These are phyloP conservation scores for Gypsophila paniculata DNA, from an alignment of 179 eudicot species.

Conservation along the genomic window DNA sequence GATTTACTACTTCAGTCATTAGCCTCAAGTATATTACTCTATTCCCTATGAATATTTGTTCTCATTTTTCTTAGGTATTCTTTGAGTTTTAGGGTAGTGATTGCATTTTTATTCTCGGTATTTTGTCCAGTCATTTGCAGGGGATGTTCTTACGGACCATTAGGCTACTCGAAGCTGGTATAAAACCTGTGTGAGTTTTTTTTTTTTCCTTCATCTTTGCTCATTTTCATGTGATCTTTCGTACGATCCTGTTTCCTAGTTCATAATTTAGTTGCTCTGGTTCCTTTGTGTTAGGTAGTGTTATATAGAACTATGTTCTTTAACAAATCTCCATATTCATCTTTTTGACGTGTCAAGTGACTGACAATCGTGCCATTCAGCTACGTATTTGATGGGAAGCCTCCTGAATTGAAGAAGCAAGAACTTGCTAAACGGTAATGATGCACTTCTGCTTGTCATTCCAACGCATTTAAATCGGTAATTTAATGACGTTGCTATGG, in stretches of 20 bases:
- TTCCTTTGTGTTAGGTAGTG: conserved; percentile 4
- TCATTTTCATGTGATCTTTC: not conserved
- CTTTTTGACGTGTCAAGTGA: not conserved
- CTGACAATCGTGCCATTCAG: conserved; percentile 32
- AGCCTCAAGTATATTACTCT: not conserved
- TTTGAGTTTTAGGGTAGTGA: not conserved
- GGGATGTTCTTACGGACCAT: conserved; percentile 90
- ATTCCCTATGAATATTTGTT: not conserved
- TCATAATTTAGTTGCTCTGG: not conserved
- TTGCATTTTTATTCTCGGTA: not conserved
- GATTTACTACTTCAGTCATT: not conserved
- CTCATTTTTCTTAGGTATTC: not conserved
- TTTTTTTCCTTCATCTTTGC: not conserved
- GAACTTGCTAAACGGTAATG: conserved; percentile 92
- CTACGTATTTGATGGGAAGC: conserved; percentile 89
- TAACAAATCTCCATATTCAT: not conserved
- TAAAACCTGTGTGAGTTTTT: conserved; percentile 79
- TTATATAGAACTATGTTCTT: not conserved
- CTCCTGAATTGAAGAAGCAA: conserved; percentile 92
- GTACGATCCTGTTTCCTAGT: not conserved
- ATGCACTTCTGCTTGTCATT: conserved; percentile 12
- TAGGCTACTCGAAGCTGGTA: conserved; percentile 92
- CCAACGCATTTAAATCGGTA: not conserved
- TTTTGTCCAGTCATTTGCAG: conserved; percentile 71
- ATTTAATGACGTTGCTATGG: conserved; percentile 12